These are phyloP conservation scores for Dictyostelium purpureum DNA, from an alignment of 78 protist genomes.

Conservation along the genomic window DNA sequence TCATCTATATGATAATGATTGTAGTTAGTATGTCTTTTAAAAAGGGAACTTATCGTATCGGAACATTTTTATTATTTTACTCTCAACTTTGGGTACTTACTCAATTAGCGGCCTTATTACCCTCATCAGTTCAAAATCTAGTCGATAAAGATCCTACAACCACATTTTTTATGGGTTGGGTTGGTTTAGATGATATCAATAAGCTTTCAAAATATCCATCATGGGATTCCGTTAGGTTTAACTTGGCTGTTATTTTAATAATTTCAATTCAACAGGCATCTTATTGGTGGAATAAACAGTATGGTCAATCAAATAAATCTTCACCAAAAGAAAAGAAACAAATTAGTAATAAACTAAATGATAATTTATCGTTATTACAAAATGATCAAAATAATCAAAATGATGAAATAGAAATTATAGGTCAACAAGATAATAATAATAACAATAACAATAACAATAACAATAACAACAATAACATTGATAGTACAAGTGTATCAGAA, in stretches of 20 bases:
- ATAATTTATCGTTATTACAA: not conserved
- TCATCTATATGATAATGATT: constrained; percentile 48
- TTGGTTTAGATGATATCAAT: no score
- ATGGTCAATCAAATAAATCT: not conserved
- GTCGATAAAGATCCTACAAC: no score
- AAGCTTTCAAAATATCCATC: not conserved
- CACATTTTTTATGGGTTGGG: constrained; percentile 20
- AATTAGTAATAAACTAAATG: not conserved
- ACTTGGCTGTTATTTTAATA: constrained; percentile 24
- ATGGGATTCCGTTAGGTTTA: constrained; percentile 25
- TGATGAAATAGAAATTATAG: not conserved
- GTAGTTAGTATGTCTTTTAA: constrained; percentile 37
- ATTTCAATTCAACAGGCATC: constrained; percentile 50
- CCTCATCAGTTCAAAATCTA: not conserved
- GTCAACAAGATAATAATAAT: not conserved
- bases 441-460: not conserved
- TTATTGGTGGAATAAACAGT: constrained; percentile 56
- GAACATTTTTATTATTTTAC: constrained; percentile 32
- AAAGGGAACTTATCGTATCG: constrained; percentile 66
- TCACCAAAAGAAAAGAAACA: not conserved
- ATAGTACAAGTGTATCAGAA: not conserved
- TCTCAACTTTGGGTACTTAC: constrained; percentile 42
- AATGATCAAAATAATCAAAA: not conserved
- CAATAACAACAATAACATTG: not conserved
- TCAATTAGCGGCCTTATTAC: constrained; percentile 52